Percentiles rank a stretch among this genome's conserved stretches.
Conservation (phyloP, 2,329 filamentous ascomycete species). For the Zalaria sp. region DNA sequence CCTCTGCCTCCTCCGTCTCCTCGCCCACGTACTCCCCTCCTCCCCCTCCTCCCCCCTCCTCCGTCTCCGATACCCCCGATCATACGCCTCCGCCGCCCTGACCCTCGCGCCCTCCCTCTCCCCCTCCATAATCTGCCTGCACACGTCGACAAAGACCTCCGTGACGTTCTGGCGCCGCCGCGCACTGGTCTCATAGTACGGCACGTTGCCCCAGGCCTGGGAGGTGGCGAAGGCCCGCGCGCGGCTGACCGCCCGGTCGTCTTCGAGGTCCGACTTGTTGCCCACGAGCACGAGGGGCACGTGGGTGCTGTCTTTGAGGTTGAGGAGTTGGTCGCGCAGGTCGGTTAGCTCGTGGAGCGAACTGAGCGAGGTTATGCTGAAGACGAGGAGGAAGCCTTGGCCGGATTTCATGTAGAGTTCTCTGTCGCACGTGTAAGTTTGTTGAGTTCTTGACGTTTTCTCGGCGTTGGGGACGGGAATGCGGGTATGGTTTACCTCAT, state of each 20-base stretch:
- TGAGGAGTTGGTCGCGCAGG: slow-evolving; percentile 76
- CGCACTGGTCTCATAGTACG: slow-evolving; percentile 84
- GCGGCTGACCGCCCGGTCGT: slow-evolving; percentile 65
- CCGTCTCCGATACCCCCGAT: not conserved
- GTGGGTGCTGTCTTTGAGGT: slow-evolving; percentile 62
- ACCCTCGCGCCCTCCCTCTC: slow-evolving; percentile 8
- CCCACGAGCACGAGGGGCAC: slow-evolving; percentile 82
- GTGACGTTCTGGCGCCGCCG: slow-evolving; percentile 75
- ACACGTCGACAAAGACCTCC: slow-evolving; percentile 54
- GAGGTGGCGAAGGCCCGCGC: slow-evolving; percentile 71
- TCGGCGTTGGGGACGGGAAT: not conserved
- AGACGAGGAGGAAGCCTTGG: slow-evolving; percentile 82
- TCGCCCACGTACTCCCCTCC: not conserved
- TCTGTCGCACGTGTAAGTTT: slow-evolving; percentile 22
- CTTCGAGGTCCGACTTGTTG: slow-evolving; percentile 83
- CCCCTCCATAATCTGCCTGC: slow-evolving; percentile 22
- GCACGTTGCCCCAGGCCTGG: slow-evolving; percentile 73
- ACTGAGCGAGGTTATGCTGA: slow-evolving; percentile 74
- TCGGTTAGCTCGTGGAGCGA: slow-evolving; percentile 72
- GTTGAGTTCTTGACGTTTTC: not conserved
- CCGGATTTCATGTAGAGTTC: slow-evolving; percentile 90
- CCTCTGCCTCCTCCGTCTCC: not conserved
- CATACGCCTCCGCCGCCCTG: not conserved
- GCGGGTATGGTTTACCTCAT: too few relatives aligned
- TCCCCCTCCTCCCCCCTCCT: not conserved